Conservation (phyloP, 2,329 filamentous ascomycete species). For the Aureobasidium sp. region DNA sequence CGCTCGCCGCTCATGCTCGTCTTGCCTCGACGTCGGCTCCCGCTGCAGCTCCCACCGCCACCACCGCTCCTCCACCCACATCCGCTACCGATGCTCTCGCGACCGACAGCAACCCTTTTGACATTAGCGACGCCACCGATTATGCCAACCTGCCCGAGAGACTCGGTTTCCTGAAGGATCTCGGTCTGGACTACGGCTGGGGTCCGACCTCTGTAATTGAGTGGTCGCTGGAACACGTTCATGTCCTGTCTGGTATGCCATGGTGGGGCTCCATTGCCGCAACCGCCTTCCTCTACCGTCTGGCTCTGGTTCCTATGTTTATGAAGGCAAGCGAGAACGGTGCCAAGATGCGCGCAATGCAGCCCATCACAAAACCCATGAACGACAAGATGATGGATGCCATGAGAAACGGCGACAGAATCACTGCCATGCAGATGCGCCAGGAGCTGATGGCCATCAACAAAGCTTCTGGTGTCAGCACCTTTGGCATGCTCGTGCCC, state of each 20-base stretch:
- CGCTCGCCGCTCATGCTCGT: slow-evolving; percentile 16
- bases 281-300: slow-evolving; percentile 59
- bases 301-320: slow-evolving; percentile 59
- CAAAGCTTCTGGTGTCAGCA: slow-evolving; percentile 48
- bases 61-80: slow-evolving; percentile 2
- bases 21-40: slow-evolving; percentile 15
- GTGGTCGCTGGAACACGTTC: slow-evolving; percentile 72
- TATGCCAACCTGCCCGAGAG: slow-evolving; percentile 41
- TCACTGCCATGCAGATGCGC: slow-evolving; percentile 41
- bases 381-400: slow-evolving; percentile 47
- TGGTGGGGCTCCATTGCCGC: slow-evolving; percentile 74
- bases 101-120: slow-evolving; percentile 2
- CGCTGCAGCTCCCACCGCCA: slow-evolving; percentile 1
- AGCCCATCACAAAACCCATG: slow-evolving; percentile 51
- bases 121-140: slow-evolving; percentile 1
- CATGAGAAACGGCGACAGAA: slow-evolving; percentile 39
- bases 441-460: slow-evolving; percentile 47
- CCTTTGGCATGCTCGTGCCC: slow-evolving; percentile 47
- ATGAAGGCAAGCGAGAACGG: slow-evolving; percentile 54
- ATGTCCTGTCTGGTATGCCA: slow-evolving; percentile 66
- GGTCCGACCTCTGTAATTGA: slow-evolving; percentile 70
- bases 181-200: slow-evolving; percentile 84
- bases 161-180: slow-evolving; percentile 72
- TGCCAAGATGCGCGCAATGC: slow-evolving; percentile 56
- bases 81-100: slow-evolving; percentile 5